A percentile compares a stretch with the other conserved stretches of the same genome.
phyloP scores from a whole-genome alignment of 805 yeast genomes.

The Pichia exigua region DNA sequence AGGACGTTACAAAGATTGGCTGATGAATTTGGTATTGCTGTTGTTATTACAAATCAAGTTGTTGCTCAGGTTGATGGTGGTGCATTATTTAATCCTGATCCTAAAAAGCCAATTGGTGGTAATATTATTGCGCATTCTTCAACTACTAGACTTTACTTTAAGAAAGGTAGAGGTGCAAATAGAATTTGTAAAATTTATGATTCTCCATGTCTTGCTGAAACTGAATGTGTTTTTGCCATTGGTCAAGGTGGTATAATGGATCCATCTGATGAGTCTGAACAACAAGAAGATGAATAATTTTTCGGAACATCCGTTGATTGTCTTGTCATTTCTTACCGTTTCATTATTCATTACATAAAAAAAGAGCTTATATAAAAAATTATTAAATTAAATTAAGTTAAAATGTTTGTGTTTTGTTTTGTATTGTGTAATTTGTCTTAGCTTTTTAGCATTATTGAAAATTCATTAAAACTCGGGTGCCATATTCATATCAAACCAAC shows the following conservation, averaged over 20 bases:
- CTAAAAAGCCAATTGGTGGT: constrained; percentile 98
- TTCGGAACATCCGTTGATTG: background rate
- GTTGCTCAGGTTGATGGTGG: constrained; percentile 97
- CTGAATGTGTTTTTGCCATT: constrained; percentile 90
- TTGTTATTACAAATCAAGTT: constrained; percentile 91
- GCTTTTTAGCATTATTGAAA: background rate
- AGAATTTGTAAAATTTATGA: constrained; percentile 93
- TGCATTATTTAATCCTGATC: constrained; percentile 82
- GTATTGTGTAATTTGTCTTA: too few relatives aligned
- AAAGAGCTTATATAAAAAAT: background rate
- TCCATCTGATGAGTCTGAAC: constrained; percentile 46
- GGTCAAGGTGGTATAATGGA: constrained; percentile 97
- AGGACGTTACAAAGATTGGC: constrained; percentile 87
- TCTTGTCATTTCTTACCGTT: background rate
- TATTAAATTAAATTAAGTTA: too few relatives aligned
- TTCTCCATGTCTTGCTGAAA: constrained; percentile 93
- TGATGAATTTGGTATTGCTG: constrained; percentile 97
- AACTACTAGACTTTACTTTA: constrained; percentile 83
- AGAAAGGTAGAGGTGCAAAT: constrained; percentile 86
- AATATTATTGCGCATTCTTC: constrained; percentile 96
- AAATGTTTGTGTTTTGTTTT: too few relatives aligned
- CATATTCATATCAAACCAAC: constrained; percentile 87
- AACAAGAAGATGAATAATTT: constrained; percentile 42
- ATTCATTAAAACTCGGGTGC: constrained; percentile 45
- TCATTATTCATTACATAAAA: background rate